Evolutionary conservation across 768 basidiomycete species (phyloP).

Genomic region (Mrakia gelida): DNA sequence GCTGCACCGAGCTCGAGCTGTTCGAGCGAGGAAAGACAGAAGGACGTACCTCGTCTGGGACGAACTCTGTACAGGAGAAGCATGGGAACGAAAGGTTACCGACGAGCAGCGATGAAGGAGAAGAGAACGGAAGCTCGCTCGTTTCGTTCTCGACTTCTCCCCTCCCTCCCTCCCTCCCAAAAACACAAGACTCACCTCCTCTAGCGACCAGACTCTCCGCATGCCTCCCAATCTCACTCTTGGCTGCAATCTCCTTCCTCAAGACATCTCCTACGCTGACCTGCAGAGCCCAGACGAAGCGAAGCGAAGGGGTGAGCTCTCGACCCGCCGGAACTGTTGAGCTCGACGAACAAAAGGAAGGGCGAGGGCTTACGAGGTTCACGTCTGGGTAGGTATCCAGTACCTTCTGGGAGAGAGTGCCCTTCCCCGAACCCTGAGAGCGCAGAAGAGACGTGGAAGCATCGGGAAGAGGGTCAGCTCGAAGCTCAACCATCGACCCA

Average conservation of each 20-base stretch:
- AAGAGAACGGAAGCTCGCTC: constrained; percentile 44
- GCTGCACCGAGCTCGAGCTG: neutral
- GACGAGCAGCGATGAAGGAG: constrained; percentile 45
- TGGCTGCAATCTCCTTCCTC: constrained; percentile 73
- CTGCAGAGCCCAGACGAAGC: constrained; percentile 43
- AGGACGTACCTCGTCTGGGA: constrained; percentile 16
- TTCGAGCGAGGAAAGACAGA: neutral
- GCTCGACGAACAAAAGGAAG: neutral
- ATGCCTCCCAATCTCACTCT: constrained; percentile 65
- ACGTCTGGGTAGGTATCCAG: constrained; percentile 72
- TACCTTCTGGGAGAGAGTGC: constrained; percentile 70
- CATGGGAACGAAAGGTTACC: neutral
- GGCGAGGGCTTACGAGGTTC: constrained; percentile 52
- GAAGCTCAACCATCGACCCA: neutral
- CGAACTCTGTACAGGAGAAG: constrained; percentile 14
- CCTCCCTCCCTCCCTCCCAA: constrained; percentile 44
- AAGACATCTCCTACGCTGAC: constrained; percentile 81
- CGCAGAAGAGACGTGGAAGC: neutral
- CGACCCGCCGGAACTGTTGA: constrained; percentile 31
- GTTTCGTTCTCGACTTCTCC: constrained; percentile 44
- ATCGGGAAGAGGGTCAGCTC: constrained; percentile 28
- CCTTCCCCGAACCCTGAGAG: constrained; percentile 51
- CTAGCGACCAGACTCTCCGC: constrained; percentile 75
- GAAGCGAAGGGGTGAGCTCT: constrained; percentile 68
- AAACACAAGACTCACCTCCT: constrained; percentile 50